phyloP scores from a whole-genome alignment of 2,329 filamentous ascomycete species.

The Aureobasidium uvarum region DNA sequence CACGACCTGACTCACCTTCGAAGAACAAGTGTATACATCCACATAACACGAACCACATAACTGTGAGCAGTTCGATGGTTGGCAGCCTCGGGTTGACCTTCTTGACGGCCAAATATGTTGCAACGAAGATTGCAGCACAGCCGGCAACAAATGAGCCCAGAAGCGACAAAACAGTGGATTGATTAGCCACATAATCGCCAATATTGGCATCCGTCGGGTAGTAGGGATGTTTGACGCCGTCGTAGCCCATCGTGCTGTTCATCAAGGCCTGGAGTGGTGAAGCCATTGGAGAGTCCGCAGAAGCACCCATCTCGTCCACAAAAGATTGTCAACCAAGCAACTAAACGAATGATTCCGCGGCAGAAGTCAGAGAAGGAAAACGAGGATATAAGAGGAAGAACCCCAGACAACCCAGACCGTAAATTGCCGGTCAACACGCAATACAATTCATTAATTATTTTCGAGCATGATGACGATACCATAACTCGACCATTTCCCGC shows the following conservation, averaged over 20 bases:
- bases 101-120: slow-evolving; percentile 56
- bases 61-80: slow-evolving; percentile 56
- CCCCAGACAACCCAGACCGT: background rate
- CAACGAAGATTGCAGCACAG: slow-evolving; percentile 57
- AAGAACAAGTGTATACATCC: slow-evolving; percentile 76
- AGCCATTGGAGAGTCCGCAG: slow-evolving; percentile 5
- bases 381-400: background rate
- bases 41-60: slow-evolving; percentile 76
- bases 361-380: background rate
- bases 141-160: slow-evolving; percentile 59
- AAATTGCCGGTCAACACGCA: slow-evolving; percentile 11
- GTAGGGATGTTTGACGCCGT: slow-evolving; percentile 60
- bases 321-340: background rate
- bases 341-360: background rate
- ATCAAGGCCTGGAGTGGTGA: slow-evolving; percentile 15
- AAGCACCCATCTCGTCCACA: background rate
- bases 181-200: slow-evolving; percentile 64
- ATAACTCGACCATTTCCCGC: background rate
- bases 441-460: slow-evolving; percentile 9
- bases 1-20: slow-evolving; percentile 57
- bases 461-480: slow-evolving; percentile 14
- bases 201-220: slow-evolving; percentile 66
- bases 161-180: slow-evolving; percentile 58
- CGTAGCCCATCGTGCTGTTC: slow-evolving; percentile 4
- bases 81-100: slow-evolving; percentile 54